These are phyloP conservation scores for Amanita fuliginea DNA, from an alignment of 768 basidiomycete genomes.

Conservation along the genomic window DNA sequence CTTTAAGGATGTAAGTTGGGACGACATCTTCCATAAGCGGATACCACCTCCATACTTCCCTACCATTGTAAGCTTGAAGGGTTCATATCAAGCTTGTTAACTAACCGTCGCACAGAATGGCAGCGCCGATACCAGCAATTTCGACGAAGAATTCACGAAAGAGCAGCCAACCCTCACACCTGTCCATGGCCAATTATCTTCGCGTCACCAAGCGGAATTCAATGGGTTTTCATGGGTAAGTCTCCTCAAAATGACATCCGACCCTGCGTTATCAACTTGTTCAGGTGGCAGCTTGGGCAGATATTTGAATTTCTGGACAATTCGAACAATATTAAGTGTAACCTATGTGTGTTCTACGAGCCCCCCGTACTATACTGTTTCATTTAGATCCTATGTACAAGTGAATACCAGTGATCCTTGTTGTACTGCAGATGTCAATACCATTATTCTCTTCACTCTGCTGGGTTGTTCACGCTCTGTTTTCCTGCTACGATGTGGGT, in stretches of 20 bases:
- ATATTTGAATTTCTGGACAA: slow-evolving; percentile 26
- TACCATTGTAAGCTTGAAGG: slow-evolving; percentile 59
- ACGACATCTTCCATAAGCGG: slow-evolving; percentile 94
- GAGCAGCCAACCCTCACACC: slow-evolving; percentile 97
- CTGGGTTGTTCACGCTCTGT: slow-evolving; percentile 13
- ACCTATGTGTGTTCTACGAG: slow-evolving; percentile 20
- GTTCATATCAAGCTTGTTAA: neutral
- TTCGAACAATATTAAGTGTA: slow-evolving; percentile 16
- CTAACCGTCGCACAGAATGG: slow-evolving; percentile 42
- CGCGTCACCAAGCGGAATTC: slow-evolving; percentile 91
- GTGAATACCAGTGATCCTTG: slow-evolving; percentile 11
- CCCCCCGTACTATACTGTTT: neutral
- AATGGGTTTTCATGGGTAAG: slow-evolving; percentile 92
- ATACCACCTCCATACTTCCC: slow-evolving; percentile 98
- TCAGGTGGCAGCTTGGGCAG: slow-evolving; percentile 52
- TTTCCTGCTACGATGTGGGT: slow-evolving; percentile 42
- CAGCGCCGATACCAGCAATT: slow-evolving; percentile 84
- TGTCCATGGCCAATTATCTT: slow-evolving; percentile 86
- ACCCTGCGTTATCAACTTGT: slow-evolving; percentile 4
- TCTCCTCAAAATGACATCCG: neutral
- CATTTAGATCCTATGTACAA: slow-evolving; percentile 12
- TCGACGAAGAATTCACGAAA: slow-evolving; percentile 93
- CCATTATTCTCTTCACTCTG: slow-evolving; percentile 5
- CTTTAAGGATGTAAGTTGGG: slow-evolving; percentile 97
- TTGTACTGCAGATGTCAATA: slow-evolving; percentile 6